A percentile compares a stretch with the other conserved stretches of the same genome.
These are phyloP conservation scores for Vachellia pachyceras DNA, from an alignment of 306 rosid genomes.

Conservation along the genomic window DNA sequence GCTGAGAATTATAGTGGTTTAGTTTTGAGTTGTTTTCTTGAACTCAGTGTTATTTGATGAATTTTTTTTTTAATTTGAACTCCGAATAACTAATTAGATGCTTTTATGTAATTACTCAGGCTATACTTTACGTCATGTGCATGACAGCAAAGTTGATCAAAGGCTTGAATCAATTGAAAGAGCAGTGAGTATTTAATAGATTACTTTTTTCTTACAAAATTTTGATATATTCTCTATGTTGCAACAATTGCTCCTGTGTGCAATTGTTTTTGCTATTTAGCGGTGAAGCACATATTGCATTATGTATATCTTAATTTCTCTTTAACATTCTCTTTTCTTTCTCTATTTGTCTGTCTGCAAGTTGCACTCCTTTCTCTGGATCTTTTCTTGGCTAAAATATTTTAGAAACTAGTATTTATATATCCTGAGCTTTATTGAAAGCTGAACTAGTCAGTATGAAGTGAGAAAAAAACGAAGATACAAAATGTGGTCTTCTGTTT, in stretches of 20 bases:
- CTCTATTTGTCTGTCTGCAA: not conserved
- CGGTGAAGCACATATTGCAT: not conserved
- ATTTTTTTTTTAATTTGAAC: not conserved
- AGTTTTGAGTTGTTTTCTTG: not conserved
- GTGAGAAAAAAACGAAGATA: not conserved
- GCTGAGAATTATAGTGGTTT: not conserved
- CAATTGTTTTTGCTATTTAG: not conserved
- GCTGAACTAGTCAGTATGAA: not conserved
- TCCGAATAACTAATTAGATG: not conserved
- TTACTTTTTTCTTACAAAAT: not conserved
- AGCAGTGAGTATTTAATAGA: conserved; percentile 51
- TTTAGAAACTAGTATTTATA: not conserved
- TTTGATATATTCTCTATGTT: not conserved
- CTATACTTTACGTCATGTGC: conserved; percentile 78
- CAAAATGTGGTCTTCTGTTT: no score
- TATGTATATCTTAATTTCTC: not conserved
- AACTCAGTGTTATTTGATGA: conserved; percentile 2
- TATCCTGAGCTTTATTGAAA: not conserved
- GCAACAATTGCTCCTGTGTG: not conserved
- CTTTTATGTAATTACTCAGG: conserved; percentile 51
- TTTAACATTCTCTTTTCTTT: not conserved
- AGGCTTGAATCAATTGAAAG: conserved; percentile 92
- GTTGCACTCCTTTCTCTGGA: not conserved
- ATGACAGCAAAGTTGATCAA: conserved; percentile 68
- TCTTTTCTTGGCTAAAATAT: not conserved